Evolutionary conservation across 768 basidiomycete genomes (phyloP).

Genomic region (Termitomyces sp.): DNA sequence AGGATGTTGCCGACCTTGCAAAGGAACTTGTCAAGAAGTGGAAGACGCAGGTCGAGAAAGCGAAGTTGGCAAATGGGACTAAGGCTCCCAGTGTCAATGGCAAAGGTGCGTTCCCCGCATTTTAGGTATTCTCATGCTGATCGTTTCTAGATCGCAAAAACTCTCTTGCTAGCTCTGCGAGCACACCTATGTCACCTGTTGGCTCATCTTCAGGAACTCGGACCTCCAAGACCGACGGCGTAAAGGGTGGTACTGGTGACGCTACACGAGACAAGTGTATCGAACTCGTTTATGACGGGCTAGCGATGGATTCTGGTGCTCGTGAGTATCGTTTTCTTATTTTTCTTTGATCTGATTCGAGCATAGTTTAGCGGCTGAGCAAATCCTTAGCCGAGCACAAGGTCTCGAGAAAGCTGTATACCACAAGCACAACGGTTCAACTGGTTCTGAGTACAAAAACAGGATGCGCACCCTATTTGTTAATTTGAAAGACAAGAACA

Average conservation of each 20-base stretch:
- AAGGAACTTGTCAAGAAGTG: constrained; percentile 91
- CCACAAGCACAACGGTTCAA: constrained; percentile 34
- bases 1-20: constrained; percentile 73
- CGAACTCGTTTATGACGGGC: constrained; percentile 87
- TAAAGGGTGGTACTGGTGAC: constrained; percentile 59
- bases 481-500: constrained; percentile 94
- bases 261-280: constrained; percentile 80
- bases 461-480: constrained; percentile 88
- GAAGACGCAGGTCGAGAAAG: constrained; percentile 83
- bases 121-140: constrained; percentile 1
- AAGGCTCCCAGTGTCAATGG: constrained; percentile 17
- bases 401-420: constrained; percentile 68
- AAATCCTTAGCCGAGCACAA: constrained; percentile 59
- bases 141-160: constrained; percentile 10
- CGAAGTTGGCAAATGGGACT: constrained; percentile 29
- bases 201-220: constrained; percentile 31
- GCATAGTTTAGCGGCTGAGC: constrained; percentile 55
- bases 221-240: constrained; percentile 65
- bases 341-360: background rate
- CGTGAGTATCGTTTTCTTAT: constrained; percentile 49
- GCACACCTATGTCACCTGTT: constrained; percentile 34
- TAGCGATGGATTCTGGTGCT: constrained; percentile 80
- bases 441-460: constrained; percentile 49
- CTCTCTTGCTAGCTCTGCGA: constrained; percentile 24
- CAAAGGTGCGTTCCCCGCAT: constrained; percentile 26